phyloP scores from a whole-genome alignment of 2,329 filamentous ascomycete genomes.

The Trichoderma asperellum region DNA sequence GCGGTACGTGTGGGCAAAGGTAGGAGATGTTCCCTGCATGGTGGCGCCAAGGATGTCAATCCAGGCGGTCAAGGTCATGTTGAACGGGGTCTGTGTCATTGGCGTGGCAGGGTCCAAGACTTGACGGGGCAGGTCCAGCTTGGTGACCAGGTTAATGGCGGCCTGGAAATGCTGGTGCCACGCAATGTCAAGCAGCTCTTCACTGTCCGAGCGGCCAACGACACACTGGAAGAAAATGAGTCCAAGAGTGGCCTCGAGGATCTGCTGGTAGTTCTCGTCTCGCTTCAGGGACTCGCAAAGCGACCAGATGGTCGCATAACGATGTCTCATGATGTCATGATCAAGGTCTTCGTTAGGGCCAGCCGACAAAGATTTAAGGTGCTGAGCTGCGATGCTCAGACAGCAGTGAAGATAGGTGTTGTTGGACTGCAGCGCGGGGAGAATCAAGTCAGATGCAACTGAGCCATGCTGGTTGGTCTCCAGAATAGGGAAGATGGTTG shows the following conservation, averaged over 20 bases:
- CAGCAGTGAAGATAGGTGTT: conserved; percentile 95
- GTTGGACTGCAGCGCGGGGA: conserved; percentile 88
- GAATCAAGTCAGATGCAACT: conserved; percentile 77
- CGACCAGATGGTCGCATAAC: conserved; percentile 83
- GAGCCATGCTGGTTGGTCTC: conserved; percentile 88
- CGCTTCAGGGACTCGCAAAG: conserved; percentile 80
- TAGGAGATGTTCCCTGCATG: conserved; percentile 83
- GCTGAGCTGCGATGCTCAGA: conserved; percentile 88
- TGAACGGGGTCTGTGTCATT: conserved; percentile 73
- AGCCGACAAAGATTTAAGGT: conserved; percentile 75
- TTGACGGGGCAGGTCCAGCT: conserved; percentile 75
- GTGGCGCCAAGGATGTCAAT: conserved; percentile 96
- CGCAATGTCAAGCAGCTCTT: conserved; percentile 85
- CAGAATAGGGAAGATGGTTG: conserved; percentile 87
- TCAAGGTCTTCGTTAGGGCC: conserved; percentile 75
- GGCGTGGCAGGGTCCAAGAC: conserved; percentile 63
- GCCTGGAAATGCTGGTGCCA: conserved; percentile 98
- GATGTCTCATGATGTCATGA: conserved; percentile 88
- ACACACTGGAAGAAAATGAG: conserved; percentile 97
- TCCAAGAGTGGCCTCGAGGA: conserved; percentile 87
- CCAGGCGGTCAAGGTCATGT: conserved; percentile 93
- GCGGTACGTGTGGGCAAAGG: conserved; percentile 93
- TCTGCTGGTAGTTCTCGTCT: conserved; percentile 83
- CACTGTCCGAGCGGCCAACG: conserved; percentile 77
- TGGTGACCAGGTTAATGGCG: conserved; percentile 80